Evolutionary conservation across 2,329 filamentous ascomycete species (phyloP), one percentile per base, ranked within the genome.

Genomic region (Trichophyton equinum): DNA sequence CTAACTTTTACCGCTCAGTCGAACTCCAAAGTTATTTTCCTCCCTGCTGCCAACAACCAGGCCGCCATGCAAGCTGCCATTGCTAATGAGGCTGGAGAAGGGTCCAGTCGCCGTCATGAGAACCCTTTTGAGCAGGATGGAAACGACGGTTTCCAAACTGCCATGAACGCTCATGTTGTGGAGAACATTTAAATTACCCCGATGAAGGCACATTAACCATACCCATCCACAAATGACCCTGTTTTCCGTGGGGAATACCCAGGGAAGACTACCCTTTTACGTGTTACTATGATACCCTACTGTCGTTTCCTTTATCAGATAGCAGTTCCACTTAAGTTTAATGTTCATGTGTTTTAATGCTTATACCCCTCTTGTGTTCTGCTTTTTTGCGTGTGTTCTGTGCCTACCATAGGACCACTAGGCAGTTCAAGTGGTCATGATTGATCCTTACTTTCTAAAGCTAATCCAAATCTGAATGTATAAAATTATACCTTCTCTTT

Each of bases 1-100:
- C 57, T 46, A 36, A 44, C 8, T 49, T 18, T 20, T 15, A 18
- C n/a, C 1, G 8, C 18, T 30, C 25, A 59, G 57, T 44, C 91
- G 56, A 95, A 91, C 76, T 83, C 81, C 75, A 95, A 95, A 77
- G 87, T 94, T 69, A 91, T 92, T 68, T 92, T 94, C 81, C 72
- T 94, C 67, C 88, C 87, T 1, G 84, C 80, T 7, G 74, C 79
- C 46, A 82, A 55, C 15, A 55, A 82, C 73, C 82, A 88, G 75
- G 84, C 51, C 25, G 51, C 82, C 15, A 68, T 76, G 69, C 78
- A 79, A 65, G 72, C 75, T 60, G 76, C 81, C 62, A 71, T 84
- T 59, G 74, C 77, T 2, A 69, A 79, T 79, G 73, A 72, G 4
- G 74, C 78, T 53, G 82, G 81, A 61, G 82, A 84, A 67, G 83